Percentiles rank a stretch among this genome's conserved stretches.
These are phyloP conservation scores for Amaranthus hypochondriacus DNA, from an alignment of 148 eudicot genomes.

Conservation along the genomic window DNA sequence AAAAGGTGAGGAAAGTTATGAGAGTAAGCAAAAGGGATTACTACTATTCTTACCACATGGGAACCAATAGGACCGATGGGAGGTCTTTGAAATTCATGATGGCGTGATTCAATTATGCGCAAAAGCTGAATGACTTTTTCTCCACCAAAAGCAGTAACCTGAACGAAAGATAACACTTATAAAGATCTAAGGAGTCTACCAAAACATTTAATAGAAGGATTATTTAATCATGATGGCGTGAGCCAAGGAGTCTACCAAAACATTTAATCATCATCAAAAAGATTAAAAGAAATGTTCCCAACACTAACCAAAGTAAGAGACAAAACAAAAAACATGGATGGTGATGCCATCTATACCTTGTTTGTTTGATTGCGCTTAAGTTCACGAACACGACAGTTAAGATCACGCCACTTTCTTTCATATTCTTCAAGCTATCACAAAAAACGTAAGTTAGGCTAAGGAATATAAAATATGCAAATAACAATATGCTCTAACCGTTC, in stretches of 20 bases:
- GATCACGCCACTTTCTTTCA: constrained; percentile 39
- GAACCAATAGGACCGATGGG: constrained; percentile 96
- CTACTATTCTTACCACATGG: constrained; percentile 58
- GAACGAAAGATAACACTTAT: constrained; percentile 16
- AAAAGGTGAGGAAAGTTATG: neutral
- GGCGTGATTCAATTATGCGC: constrained; percentile 65
- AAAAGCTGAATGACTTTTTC: constrained; percentile 59
- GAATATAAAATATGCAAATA: neutral
- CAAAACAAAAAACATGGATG: constrained; percentile 1
- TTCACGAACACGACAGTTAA: constrained; percentile 36
- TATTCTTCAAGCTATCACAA: constrained; percentile 45
- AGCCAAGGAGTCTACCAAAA: neutral
- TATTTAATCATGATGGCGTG: no score
- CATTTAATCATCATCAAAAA: constrained; percentile 2
- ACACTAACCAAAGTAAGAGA: neutral
- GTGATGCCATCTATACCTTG: constrained; percentile 47
- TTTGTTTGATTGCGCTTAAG: constrained; percentile 54
- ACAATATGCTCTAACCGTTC: neutral
- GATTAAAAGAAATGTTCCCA: neutral
- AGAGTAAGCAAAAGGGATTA: neutral
- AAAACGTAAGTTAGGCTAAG: neutral
- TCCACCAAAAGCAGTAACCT: constrained; percentile 98
- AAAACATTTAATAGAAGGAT: constrained; percentile 8
- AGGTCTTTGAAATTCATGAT: constrained; percentile 55
- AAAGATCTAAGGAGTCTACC: neutral